Evolutionary conservation across 1,139 yeast species (phyloP), one percentile per base, ranked within the genome.

Genomic region (Zygotorulaspora mrakii): DNA sequence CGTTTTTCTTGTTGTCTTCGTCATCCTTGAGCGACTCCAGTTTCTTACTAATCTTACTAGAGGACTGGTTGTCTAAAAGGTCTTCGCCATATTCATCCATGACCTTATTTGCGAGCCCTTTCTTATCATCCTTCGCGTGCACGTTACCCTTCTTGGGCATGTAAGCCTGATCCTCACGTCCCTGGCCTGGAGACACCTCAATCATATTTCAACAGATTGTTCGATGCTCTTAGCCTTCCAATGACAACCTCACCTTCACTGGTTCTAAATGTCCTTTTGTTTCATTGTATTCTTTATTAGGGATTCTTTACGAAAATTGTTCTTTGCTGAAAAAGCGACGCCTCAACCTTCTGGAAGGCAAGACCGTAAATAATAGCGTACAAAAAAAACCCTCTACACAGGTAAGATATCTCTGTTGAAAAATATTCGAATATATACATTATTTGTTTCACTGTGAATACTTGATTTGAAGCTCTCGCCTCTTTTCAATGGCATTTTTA

Each of bases 391-490:
- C 7, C 23, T 7, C 10, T 7, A 20, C 9, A 20, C 23, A 20
- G 7, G 7, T 7, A 10, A 20, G 23, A 20, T 20, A 20, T n/a
- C n/a, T n/a, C n/a, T n/a, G n/a, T n/a, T 20, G 23, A 20, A 10
- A 20, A 7, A 7, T 20, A 20, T 20, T 7, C 10, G 10, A 10
- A 10, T 20, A 20, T 20, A 20, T 20, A 7, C 10, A 7, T n/a
- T 10, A 28, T n/a, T 4, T 4, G 16, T 7, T 3, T 16, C 29
- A 31, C 27, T 39, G 39, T 14, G 53, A 44, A 39, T 59, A 59
- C 30, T 47, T 53, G 10, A 54, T 45, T 13, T 61, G 57, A 20
- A 59, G 45, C 24, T 61, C 64, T 8, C 53, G 46, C 43, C 61
- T 57, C 44, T 57, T 58, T 21, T 44, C 52, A 14, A 59, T 49